phyloP scores from a whole-genome alignment of 768 basidiomycete genomes.

The Cytidiella melzeri region DNA sequence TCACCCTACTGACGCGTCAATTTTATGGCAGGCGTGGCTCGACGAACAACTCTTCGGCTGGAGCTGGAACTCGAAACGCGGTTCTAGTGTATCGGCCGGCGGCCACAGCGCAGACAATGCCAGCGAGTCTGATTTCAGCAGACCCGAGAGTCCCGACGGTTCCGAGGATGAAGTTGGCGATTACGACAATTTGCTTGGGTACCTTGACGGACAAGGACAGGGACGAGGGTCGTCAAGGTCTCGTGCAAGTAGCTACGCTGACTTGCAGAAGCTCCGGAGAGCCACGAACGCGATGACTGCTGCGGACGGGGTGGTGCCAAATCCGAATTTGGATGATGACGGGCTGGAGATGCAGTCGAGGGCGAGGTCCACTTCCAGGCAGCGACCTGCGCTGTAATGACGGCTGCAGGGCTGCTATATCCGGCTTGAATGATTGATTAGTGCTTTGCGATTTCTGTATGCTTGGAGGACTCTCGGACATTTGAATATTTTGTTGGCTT shows the following conservation, averaged over 20 bases:
- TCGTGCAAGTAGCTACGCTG: conserved; percentile 47
- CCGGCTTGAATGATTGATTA: too few relatives aligned
- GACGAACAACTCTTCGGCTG: conserved; percentile 93
- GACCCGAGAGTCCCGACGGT: conserved; percentile 64
- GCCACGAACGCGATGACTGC: conserved; percentile 56
- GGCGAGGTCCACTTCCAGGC: too few relatives aligned
- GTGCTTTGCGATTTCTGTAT: too few relatives aligned
- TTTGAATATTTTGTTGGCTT: too few relatives aligned
- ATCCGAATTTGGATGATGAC: too few relatives aligned
- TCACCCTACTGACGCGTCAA: background rate
- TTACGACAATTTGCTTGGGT: conserved; percentile 81
- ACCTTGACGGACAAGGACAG: conserved; percentile 48
- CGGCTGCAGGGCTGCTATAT: too few relatives aligned
- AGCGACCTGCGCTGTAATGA: too few relatives aligned
- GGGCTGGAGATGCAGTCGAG: too few relatives aligned
- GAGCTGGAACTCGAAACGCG: conserved; percentile 68
- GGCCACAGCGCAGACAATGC: conserved; percentile 43
- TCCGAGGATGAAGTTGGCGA: conserved; percentile 64
- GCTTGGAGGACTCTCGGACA: too few relatives aligned
- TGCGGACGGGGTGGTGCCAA: conserved; percentile 35
- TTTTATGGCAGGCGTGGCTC: conserved; percentile 59
- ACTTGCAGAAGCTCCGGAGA: conserved; percentile 57
- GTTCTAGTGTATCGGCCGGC: conserved; percentile 87
- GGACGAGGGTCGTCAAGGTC: conserved; percentile 24
- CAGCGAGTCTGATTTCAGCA: too few relatives aligned